Evolutionary conservation across 108 stramenopile genomes (phyloP), one percentile per base, ranked within the genome.

Genomic region (Cyclotella atomus): DNA sequence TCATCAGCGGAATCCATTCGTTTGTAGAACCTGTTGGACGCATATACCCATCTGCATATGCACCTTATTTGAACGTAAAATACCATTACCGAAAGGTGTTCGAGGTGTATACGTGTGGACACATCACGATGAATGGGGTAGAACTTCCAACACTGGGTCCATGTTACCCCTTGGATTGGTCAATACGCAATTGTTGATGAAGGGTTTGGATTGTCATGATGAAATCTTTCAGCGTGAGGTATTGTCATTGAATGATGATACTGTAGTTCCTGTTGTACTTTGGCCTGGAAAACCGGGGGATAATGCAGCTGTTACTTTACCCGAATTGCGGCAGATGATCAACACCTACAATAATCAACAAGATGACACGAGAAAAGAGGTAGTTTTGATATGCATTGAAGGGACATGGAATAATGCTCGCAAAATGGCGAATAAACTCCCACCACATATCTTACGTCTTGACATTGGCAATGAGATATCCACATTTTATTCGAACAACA

Each of bases 91-190:
- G 28, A 32, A 49, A 30, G 65, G 55, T 4, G 65, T 83, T 0
- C 38, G 66, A 29, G 47, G 73, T 28, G 63, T 86, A 1, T 36
- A 84, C 56, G 49, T 86, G 3, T 86, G 83, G 85, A 81, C 81
- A 2, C 85, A 86, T 59, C 83, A 86, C 47, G 47, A 71, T 20
- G 85, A 86, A 82, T 86, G 77, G 76, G 83, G 80, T 28, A 67
- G 66, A 38, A 66, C 81, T 23, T 77, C 83, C 15, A 86, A 86
- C 59, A 82, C 85, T 15, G 85, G 83, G 3, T 72, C 75, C 10
- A 21, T 86, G 54, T 55, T 86, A 17, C 76, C 78, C 2, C 61
- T 86, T 9, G 53, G 35, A 61, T 64, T 86, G n/a, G 65, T 70
- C 41, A 27, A 59, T 56, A 72, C 74, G 30, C 38, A 70, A n/a